phyloP scores from a whole-genome alignment of 805 yeast species.

The Barnettozyma vustinii region DNA sequence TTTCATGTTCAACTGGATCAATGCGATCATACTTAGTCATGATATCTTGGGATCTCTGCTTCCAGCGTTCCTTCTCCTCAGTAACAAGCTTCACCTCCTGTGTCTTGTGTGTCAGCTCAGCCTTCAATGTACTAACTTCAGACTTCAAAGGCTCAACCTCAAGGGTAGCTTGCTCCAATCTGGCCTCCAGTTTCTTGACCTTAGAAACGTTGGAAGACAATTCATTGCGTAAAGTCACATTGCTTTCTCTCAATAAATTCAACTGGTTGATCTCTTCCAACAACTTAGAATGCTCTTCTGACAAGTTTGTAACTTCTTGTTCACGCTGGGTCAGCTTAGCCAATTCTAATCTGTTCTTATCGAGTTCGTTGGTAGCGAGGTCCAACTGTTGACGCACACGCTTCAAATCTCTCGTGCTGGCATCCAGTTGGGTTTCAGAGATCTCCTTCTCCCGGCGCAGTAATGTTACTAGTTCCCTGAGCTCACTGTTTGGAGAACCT shows the following conservation, averaged over 20 bases:
- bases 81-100: constrained; percentile 41
- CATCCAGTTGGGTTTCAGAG: constrained; percentile 52
- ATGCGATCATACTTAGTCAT: constrained; percentile 40
- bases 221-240: constrained; percentile 55
- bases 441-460: constrained; percentile 74
- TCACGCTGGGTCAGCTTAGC: constrained; percentile 32
- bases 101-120: constrained; percentile 42
- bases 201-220: constrained; percentile 28
- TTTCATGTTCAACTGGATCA: constrained; percentile 42
- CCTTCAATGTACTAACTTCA: constrained; percentile 31
- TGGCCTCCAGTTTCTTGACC: constrained; percentile 35
- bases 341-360: constrained; percentile 45
- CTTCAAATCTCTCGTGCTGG: constrained; percentile 47
- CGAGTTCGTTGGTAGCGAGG: constrained; percentile 44
- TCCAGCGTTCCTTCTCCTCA: constrained; percentile 59
- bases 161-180: constrained; percentile 27
- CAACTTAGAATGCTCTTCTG: constrained; percentile 39
- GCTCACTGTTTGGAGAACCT: constrained; percentile 25
- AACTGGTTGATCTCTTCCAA: constrained; percentile 53
- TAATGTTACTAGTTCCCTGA: constrained; percentile 51
- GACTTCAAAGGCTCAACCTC: constrained; percentile 43
- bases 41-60: constrained; percentile 43
- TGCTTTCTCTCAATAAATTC: constrained; percentile 63
- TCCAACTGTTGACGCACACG: constrained; percentile 47
- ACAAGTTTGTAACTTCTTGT: constrained; percentile 17